Conservation (phyloP, 371 early-diverging fungal genomes). For the Mortierella sp. region DNA sequence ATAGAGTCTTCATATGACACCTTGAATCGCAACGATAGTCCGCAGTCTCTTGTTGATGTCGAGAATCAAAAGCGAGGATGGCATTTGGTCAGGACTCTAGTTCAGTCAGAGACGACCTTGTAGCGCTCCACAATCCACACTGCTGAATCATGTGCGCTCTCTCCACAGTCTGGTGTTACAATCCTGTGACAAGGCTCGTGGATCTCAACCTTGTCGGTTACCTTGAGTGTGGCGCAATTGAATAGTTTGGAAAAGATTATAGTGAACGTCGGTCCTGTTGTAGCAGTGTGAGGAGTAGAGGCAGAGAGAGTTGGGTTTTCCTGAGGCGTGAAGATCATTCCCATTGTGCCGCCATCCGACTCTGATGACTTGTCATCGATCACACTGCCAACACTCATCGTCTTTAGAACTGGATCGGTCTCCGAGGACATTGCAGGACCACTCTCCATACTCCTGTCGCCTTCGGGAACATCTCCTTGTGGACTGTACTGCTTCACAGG, state of each 20-base stretch:
- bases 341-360: not conserved
- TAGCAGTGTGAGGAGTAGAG: not conserved
- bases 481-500: no score
- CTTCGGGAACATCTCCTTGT: no score
- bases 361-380: not conserved
- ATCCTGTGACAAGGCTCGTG: constrained; percentile 38
- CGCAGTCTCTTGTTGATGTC: no score
- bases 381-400: not conserved
- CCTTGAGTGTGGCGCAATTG: constrained; percentile 32
- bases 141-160: not conserved
- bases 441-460: no score
- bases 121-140: constrained; percentile 44
- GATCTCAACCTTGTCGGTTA: constrained; percentile 38
- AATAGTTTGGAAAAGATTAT: constrained; percentile 41
- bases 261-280: not conserved
- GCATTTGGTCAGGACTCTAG: no score
- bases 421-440: no score
- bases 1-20: no score
- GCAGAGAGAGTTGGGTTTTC: not conserved
- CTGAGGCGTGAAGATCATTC: not conserved
- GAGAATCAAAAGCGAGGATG: no score
- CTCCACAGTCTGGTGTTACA: not conserved
- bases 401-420: not conserved
- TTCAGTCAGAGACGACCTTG: constrained; percentile 6
- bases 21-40: no score